Evolutionary conservation across 768 basidiomycete genomes (phyloP).

Genomic region (Podaxis sp.): DNA sequence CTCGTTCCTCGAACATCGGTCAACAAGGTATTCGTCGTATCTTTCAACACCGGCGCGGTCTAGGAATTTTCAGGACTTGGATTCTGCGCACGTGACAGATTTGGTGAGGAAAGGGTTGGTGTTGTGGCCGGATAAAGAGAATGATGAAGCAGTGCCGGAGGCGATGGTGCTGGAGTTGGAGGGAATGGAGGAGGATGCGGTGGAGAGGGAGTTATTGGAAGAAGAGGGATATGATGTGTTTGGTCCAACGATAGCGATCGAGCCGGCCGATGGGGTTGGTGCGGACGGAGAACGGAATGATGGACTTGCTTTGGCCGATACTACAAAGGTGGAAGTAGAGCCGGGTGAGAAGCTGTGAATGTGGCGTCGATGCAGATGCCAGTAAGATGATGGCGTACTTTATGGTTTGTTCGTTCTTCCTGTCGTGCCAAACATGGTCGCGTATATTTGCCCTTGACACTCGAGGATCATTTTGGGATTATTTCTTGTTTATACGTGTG

Average conservation of each 20-base stretch:
- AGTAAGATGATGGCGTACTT: neutral
- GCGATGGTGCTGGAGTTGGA: slow-evolving; percentile 11
- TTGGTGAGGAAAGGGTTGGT: slow-evolving; percentile 47
- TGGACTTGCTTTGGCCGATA: neutral
- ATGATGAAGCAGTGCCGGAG: slow-evolving; percentile 1
- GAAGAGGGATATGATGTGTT: slow-evolving; percentile 7
- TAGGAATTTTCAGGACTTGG: slow-evolving; percentile 42
- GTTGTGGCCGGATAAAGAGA: slow-evolving; percentile 35
- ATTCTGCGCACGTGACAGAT: slow-evolving; percentile 46
- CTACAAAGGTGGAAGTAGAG: neutral
- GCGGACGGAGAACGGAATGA: neutral
- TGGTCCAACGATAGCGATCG: slow-evolving; percentile 9
- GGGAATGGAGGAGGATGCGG: slow-evolving; percentile 11
- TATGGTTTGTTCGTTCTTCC: neutral
- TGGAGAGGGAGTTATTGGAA: slow-evolving; percentile 11
- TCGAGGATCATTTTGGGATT: neutral
- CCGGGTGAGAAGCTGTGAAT: slow-evolving; percentile 1
- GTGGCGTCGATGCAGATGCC: neutral
- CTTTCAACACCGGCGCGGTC: slow-evolving; percentile 36
- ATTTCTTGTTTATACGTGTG: neutral
- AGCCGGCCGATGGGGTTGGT: neutral
- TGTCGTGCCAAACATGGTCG: neutral
- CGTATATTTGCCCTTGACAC: neutral
- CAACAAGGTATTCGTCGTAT: slow-evolving; percentile 37
- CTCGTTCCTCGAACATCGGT: slow-evolving; percentile 16